A percentile compares a stretch with the other conserved stretches of the same genome.
Evolutionary conservation across 1,139 yeast species (phyloP).

Genomic region (Petasospora fabianii): DNA sequence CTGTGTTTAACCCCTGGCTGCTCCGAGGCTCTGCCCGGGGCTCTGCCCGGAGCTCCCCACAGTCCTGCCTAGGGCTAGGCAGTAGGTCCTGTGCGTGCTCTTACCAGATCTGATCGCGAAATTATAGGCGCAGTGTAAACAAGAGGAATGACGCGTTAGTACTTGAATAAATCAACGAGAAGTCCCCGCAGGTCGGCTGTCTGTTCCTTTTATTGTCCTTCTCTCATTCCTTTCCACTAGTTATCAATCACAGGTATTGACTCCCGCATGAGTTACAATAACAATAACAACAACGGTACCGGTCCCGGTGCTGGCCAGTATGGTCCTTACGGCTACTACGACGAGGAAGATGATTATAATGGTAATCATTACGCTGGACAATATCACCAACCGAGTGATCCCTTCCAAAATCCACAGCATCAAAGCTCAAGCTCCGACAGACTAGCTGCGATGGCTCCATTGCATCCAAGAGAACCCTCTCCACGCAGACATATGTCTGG

Average conservation of each 20-base stretch:
- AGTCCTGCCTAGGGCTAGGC: too few relatives aligned
- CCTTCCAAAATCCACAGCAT: slow-evolving; percentile 6
- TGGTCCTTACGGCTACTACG: slow-evolving; percentile 3
- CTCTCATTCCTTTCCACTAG: neutral
- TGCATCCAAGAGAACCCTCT: slow-evolving; percentile 16
- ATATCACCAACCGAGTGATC: slow-evolving; percentile 6
- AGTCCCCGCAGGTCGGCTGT: neutral
- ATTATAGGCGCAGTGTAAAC: slow-evolving; percentile 3
- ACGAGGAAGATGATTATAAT: slow-evolving; percentile 4
- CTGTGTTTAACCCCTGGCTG: neutral
- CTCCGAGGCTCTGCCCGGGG: neutral
- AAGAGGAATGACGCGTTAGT: slow-evolving; percentile 7
- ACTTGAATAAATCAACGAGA: too few relatives aligned
- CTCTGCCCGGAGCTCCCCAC: too few relatives aligned
- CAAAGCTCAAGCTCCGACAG: slow-evolving; percentile 10
- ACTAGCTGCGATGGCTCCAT: slow-evolving; percentile 13
- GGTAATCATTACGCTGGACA: slow-evolving; percentile 3
- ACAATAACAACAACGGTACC: slow-evolving; percentile 5
- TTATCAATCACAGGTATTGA: neutral
- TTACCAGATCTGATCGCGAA: neutral
- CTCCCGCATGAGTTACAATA: slow-evolving; percentile 16
- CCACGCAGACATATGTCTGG: slow-evolving; percentile 11
- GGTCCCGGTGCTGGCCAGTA: neutral
- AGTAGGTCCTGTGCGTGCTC: slow-evolving; percentile 1
- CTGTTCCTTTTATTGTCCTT: too few relatives aligned